Base-by-base conservation (phyloP, 371 early-diverging fungal species). In the Zychaea mexicana region DNA sequence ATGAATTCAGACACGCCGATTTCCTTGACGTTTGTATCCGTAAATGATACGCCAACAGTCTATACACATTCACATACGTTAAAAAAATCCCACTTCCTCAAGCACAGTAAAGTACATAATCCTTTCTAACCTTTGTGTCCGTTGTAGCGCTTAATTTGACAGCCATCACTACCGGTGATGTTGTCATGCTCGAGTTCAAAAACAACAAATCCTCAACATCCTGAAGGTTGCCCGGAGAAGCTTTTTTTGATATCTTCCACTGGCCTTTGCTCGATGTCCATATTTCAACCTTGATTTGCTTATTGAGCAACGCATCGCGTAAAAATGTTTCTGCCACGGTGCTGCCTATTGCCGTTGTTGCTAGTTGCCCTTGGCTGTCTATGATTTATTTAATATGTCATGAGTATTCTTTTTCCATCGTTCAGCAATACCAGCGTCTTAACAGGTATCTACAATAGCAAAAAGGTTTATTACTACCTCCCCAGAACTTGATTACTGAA, bases 161-260 rank as follows among this genome's bases (percentile, higher is more conserved):
- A 21, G 93, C 92, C 75, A 95, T 77, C 17, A 96, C 92, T 10
- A 96, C 84, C 2, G 97, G 96, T 13, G 94, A 85, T 0, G 85
- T 67, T 0, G 90, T 77, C 71, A 93, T 81, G 32, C 91, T 92
- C 17, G 85, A 74, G 65, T 81, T 83, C 21, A 81, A 71, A 64
- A 96, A 96, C 38, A 98, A 67, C 53, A 94, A 70, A 61, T 97
- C 97, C 68, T 98, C 97, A 17, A 98, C 84, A 32, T 87, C 89
- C 67, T 92, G 90, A 54, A 96, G 70, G 62, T 97, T 96, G 21
- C 98, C 98, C 3, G 98, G 98, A 2, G 97, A 96, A 5, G 97
- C 97, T 82, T 71, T 76, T 39, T 76, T 68, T 1, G 71, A 30
- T 0, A 88, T 36, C 58, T 79, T 64, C 92, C 92, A 91, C 38